A percentile compares a stretch with the other conserved stretches of the same genome.
phyloP scores from a whole-genome alignment of 2,329 filamentous ascomycete species.

The Penicillium sp. region DNA sequence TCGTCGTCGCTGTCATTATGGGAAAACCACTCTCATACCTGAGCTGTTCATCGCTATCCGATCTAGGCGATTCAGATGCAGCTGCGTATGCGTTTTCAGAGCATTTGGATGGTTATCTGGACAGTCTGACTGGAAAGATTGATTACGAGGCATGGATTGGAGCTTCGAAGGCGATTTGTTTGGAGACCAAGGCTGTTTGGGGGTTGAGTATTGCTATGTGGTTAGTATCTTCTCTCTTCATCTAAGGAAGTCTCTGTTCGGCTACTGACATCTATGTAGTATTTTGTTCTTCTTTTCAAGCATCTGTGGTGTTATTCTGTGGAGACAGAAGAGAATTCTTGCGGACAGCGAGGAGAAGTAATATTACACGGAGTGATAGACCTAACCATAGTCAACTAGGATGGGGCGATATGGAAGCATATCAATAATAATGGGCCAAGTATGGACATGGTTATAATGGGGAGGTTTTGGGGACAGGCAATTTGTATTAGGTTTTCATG shows the following conservation, averaged over 20 bases:
- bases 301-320: conserved; percentile 60
- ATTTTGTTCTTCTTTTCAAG: conserved; percentile 67
- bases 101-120: conserved; percentile 53
- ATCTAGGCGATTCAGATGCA: conserved; percentile 46
- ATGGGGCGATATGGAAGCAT: background rate
- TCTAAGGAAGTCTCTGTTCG: too few species aligned
- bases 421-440: background rate
- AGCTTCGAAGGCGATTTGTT: conserved; percentile 67
- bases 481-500: background rate
- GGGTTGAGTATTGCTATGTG: conserved; percentile 77
- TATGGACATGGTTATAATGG: background rate
- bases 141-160: conserved; percentile 58
- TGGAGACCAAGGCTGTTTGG: conserved; percentile 85
- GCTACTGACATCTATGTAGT: conserved; percentile 33
- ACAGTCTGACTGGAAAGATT: conserved; percentile 51
- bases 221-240: conserved; percentile 40
- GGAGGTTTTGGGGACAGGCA: background rate
- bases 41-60: conserved; percentile 63
- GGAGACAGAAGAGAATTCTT: conserved; percentile 57
- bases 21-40: conserved; percentile 79
- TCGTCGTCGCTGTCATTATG: conserved; percentile 73
- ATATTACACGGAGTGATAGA: background rate
- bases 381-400: background rate
- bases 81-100: conserved; percentile 57
- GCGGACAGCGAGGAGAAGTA: conserved; percentile 18